Percentiles rank a stretch among this genome's conserved stretches.
Evolutionary conservation across 257 asterid species (phyloP).

Genomic region (Solanum pinnatisectum): DNA sequence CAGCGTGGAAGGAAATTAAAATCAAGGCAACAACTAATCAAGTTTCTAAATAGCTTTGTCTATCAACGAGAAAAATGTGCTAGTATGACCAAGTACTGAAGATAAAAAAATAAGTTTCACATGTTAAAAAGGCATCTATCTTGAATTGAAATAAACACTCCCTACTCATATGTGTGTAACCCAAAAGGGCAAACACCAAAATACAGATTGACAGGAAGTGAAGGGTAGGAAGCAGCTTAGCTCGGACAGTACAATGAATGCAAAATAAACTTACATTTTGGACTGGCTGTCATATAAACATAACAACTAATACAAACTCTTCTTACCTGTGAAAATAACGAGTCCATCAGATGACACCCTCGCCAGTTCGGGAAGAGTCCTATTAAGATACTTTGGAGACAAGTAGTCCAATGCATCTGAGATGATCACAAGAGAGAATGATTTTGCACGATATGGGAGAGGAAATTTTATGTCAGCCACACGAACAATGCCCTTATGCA

Average conservation of each 20-base stretch:
- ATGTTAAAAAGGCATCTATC: neutral
- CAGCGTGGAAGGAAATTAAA: neutral
- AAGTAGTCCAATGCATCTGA: conserved; percentile 26
- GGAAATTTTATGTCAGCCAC: conserved; percentile 35
- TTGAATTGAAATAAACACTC: neutral
- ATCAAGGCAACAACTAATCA: neutral
- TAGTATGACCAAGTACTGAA: neutral
- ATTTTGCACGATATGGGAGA: conserved; percentile 28
- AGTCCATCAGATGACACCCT: conserved; percentile 25
- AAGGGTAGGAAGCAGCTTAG: neutral
- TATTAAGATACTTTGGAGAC: conserved; percentile 25
- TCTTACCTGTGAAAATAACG: conserved; percentile 23
- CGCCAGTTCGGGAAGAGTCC: conserved; percentile 30
- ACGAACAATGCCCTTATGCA: conserved; percentile 30
- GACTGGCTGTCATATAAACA: neutral
- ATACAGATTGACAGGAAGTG: neutral
- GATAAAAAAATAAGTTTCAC: neutral
- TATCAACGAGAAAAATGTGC: neutral
- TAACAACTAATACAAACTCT: neutral
- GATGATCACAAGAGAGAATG: conserved; percentile 24
- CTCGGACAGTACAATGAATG: neutral
- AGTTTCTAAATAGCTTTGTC: neutral
- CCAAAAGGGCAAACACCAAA: neutral
- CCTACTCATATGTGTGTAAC: neutral
- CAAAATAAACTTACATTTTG: neutral